Percentiles rank a stretch among this genome's conserved stretches.
These are phyloP conservation scores for Leishmania tarentolae DNA, from an alignment of 208 protist genomes.

Conservation along the genomic window DNA sequence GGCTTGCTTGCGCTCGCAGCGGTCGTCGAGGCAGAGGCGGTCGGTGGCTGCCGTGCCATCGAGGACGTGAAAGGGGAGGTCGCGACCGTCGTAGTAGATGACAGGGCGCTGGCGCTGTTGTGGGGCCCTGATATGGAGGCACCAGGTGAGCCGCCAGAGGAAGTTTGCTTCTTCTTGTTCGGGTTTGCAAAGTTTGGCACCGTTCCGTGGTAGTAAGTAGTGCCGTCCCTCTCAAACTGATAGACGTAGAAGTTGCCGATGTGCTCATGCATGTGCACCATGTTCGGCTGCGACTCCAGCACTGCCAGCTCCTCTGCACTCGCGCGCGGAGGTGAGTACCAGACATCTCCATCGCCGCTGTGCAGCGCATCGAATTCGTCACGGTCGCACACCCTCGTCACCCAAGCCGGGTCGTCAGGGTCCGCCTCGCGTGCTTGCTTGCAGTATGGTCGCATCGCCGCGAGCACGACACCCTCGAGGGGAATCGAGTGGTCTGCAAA, in stretches of 20 bases:
- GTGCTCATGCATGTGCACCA: conserved; percentile 58
- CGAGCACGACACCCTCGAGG: conserved; percentile 77
- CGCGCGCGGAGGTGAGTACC: conserved; percentile 28
- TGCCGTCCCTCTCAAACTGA: conserved; percentile 72
- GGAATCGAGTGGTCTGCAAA: conserved; percentile 71
- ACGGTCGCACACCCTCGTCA: conserved; percentile 31
- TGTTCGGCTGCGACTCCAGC: conserved; percentile 23
- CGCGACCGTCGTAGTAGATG: background rate
- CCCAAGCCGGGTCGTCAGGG: conserved; percentile 62
- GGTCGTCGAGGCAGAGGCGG: background rate
- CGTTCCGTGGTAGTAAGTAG: conserved; percentile 76
- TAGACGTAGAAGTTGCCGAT: conserved; percentile 83
- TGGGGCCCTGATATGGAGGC: background rate
- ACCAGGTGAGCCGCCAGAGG: background rate
- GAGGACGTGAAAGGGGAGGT: background rate
- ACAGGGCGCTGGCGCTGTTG: background rate
- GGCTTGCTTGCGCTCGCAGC: conserved; percentile 9
- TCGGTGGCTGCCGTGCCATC: conserved; percentile 2
- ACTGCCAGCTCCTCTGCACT: conserved; percentile 27
- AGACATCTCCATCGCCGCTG: conserved; percentile 15
- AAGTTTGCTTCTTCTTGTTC: conserved; percentile 57
- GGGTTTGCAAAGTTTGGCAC: conserved; percentile 86
- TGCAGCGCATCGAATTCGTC: conserved; percentile 21
- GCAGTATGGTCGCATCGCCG: conserved; percentile 78
- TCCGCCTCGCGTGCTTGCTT: conserved; percentile 67